Evolutionary conservation across 805 yeast species (phyloP).

Genomic region (Sugiyamaella floridensis): DNA sequence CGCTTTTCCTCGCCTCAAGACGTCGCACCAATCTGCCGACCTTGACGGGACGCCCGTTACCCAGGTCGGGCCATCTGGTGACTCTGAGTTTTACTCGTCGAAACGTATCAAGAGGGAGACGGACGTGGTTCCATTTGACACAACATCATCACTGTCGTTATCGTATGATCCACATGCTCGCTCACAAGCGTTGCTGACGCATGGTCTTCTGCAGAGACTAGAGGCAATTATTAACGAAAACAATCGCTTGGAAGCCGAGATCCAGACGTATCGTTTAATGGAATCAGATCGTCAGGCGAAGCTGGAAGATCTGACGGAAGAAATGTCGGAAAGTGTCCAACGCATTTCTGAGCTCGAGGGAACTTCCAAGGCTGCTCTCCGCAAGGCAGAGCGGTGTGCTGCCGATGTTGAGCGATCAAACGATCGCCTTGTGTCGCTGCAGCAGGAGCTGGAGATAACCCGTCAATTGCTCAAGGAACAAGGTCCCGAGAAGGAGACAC

Average conservation of each 20-base stretch:
- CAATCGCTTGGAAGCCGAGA: slow-evolving; percentile 41
- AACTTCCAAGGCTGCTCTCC: slow-evolving; percentile 19
- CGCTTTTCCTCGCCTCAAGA: background rate
- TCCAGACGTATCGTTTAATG: slow-evolving; percentile 38
- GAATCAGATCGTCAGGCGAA: slow-evolving; percentile 38
- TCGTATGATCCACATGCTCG: slow-evolving; percentile 1
- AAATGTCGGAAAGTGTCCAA: slow-evolving; percentile 39
- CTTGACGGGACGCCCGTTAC: background rate
- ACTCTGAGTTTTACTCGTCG: slow-evolving; percentile 17
- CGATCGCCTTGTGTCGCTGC: slow-evolving; percentile 25
- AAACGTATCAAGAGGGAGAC: slow-evolving; percentile 17
- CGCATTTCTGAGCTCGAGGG: slow-evolving; percentile 38
- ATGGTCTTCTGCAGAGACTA: slow-evolving; percentile 52
- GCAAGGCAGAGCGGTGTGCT: slow-evolving; percentile 21
- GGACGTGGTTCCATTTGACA: slow-evolving; percentile 7
- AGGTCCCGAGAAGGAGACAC: slow-evolving; percentile 20
- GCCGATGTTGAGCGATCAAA: slow-evolving; percentile 18
- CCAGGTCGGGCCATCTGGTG: background rate
- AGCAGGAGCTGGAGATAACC: slow-evolving; percentile 27
- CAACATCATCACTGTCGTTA: slow-evolving; percentile 1
- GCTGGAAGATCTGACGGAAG: slow-evolving; percentile 37
- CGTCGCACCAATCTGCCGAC: background rate
- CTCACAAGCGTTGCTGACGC: slow-evolving; percentile 42
- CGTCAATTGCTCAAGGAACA: slow-evolving; percentile 23
- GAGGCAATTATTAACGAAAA: slow-evolving; percentile 42